Evolutionary conservation across 1,284 basidiomycete species (phyloP), one percentile per base, ranked within the genome.

Genomic region (Hypsizygus ulmarius): DNA sequence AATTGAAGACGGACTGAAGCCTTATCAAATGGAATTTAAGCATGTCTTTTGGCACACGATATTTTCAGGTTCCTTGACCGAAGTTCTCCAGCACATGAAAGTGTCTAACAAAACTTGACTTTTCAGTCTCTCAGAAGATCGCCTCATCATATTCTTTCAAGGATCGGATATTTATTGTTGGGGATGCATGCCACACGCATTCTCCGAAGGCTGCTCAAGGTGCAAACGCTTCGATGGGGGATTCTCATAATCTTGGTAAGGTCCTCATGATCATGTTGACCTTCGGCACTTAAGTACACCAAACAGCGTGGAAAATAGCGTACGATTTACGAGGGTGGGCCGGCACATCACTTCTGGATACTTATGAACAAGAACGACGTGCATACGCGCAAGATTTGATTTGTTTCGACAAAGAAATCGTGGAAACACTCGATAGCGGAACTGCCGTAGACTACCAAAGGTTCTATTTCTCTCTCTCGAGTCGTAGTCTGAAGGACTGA

Each of bases 121-220:
- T 30, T 25, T 16, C 28, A 62, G 63, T 64, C 32, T 56, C 58
- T 0, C 64, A 66, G 40, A 54, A 56, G 19, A 58, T 66, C 12
- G 64, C 63, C 0, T 49, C 55, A 3, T 56, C 41, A 15, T 66
- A 60, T 43, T 59, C 62, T 19, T 43, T 47, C 28, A 25, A 7
- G 7, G 51, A 60, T 30, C 51, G 58, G 10, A 51, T 64, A 3
- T 65, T 65, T 36, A 59, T 65, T 14, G 52, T 53, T 5, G 64
- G 64, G 0, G 64, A 65, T 49, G 63, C 63, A 12, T 61, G 58
- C 45, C 64, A 66, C 39, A 65, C 63, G 2, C 64, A 65, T 42
- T 64, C 63, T 3, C 64, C 64, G 3, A 64, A 64, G 38, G 64
- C 63, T 25, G 64, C 59, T 7, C 62, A 64, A 49, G 63, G 64